These are phyloP conservation scores for Pilaira anomala DNA, from an alignment of 192 early-diverging fungal genomes.

Conservation along the genomic window DNA sequence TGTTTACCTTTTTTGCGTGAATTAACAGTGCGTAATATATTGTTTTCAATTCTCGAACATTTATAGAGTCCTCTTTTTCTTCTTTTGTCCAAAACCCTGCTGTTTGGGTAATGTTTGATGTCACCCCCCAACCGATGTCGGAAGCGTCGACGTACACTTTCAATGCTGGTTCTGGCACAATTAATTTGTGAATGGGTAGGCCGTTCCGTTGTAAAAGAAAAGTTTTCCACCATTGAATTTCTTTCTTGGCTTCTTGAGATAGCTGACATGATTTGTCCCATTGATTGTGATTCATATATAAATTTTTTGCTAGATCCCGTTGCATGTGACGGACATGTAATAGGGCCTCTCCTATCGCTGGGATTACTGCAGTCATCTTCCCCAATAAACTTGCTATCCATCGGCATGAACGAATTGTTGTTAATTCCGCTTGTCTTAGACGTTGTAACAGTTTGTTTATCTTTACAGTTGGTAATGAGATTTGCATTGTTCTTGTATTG, in stretches of 20 bases:
- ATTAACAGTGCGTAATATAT: neutral
- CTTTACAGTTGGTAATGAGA: neutral
- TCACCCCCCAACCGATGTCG: constrained; percentile 24
- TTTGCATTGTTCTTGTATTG: constrained; percentile 7
- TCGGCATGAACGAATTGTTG: neutral
- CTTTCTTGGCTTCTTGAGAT: neutral
- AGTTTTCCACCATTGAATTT: constrained; percentile 7
- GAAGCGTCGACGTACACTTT: constrained; percentile 16
- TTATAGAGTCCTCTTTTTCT: constrained; percentile 10
- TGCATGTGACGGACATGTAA: constrained; percentile 3
- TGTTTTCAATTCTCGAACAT: constrained; percentile 10
- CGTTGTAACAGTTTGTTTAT: neutral
- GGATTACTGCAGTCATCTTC: constrained; percentile 15
- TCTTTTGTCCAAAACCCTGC: constrained; percentile 10
- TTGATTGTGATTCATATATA: neutral
- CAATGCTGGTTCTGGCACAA: neutral
- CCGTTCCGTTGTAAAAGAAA: neutral
- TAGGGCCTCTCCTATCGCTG: constrained; percentile 12
- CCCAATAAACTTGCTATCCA: constrained; percentile 18
- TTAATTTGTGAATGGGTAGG: constrained; percentile 7
- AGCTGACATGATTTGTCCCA: constrained; percentile 2
- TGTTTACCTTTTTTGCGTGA: constrained; percentile 3
- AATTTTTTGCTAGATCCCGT: neutral
- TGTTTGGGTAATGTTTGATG: neutral
- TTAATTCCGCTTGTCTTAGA: neutral